Evolutionary conservation across 2,329 filamentous ascomycete species (phyloP), one percentile per base, ranked within the genome.

Genomic region (Sporothrix phasma): DNA sequence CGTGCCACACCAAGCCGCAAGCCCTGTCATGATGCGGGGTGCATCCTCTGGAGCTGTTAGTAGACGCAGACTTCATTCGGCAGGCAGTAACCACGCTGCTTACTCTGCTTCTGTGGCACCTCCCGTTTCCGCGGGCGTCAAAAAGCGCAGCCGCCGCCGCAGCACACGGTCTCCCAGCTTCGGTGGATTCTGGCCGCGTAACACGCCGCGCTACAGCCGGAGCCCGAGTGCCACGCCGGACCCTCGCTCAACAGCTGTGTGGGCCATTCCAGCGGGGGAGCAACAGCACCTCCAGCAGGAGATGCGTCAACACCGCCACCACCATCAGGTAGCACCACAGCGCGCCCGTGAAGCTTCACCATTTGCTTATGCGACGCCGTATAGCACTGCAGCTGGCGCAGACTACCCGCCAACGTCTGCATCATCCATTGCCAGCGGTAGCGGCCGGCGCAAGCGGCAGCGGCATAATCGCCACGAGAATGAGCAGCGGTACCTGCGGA

Each of bases 361-460:
- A 0, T 85, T 85, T 68, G 86, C 85, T n/a, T 92, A 92, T 70
- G 87, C 88, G 2, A 92, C 89, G 0, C 89, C 89, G 0, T 80
- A 87, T 71, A 91, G 88, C 70, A 87, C 85, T 66, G 82, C 79
- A 3, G 79, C 83, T 0, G 72, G 77, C 13, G 51, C 37, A 11
- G 64, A 81, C 62, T 67, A 74, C 19, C 75, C 76, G 7, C 69
- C 69, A 2, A 59, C 56, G 3, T 45, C 56, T 15, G 67, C 67
- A n/a, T 51, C 54, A 22, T 53, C 56, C 2, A 56, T 46, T 29
- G 37, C 24, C n/a, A 54, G 61, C 22, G 43, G 49, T 7, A 43
- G 61, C 37, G 41, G 60, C 24, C 39, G 39, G 13, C 19, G 39
- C 49, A n/a, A 43, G 39, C 39, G 51, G 24, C 47, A 61, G 46